phyloP scores from a whole-genome alignment of 2,329 filamentous ascomycete species.

The Colletotrichum paranaense region DNA sequence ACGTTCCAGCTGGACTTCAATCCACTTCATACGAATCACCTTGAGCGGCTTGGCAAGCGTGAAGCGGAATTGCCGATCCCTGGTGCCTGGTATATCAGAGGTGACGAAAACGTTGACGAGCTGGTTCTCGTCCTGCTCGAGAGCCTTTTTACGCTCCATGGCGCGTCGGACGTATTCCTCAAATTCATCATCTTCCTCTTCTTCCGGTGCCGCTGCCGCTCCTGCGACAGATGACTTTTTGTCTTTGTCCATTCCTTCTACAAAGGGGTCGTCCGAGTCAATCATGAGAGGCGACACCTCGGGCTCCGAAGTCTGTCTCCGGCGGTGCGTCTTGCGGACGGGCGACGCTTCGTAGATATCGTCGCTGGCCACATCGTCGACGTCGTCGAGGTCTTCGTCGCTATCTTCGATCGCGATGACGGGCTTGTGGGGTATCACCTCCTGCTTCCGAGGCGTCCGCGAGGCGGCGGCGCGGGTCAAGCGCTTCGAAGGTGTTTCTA shows the following conservation, averaged over 20 bases:
- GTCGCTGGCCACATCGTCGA: slow-evolving; percentile 26
- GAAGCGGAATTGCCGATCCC: slow-evolving; percentile 68
- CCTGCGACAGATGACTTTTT: slow-evolving; percentile 11
- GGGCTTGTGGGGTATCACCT: slow-evolving; percentile 17
- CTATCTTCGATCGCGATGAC: slow-evolving; percentile 40
- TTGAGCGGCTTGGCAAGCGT: slow-evolving; percentile 75
- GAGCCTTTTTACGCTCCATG: slow-evolving; percentile 42
- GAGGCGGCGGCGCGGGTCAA: slow-evolving; percentile 21
- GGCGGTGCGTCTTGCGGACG: slow-evolving; percentile 17
- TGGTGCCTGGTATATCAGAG: slow-evolving; percentile 72
- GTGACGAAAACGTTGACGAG: slow-evolving; percentile 59
- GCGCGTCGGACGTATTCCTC: slow-evolving; percentile 59
- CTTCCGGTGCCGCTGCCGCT: slow-evolving; percentile 16
- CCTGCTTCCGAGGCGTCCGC: slow-evolving; percentile 33
- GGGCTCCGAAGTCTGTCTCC: slow-evolving; percentile 9
- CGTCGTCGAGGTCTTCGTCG: slow-evolving; percentile 30
- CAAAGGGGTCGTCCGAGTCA: slow-evolving; percentile 40
- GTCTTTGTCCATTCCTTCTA: slow-evolving; percentile 19
- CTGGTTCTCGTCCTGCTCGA: slow-evolving; percentile 31
- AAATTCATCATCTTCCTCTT: slow-evolving; percentile 54
- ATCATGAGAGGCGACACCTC: slow-evolving; percentile 36
- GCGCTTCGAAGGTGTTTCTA: slow-evolving; percentile 29
- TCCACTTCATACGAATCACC: slow-evolving; percentile 77
- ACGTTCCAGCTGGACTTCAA: slow-evolving; percentile 64
- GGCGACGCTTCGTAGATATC: slow-evolving; percentile 34